Percentiles rank a stretch among this genome's conserved stretches.
These are phyloP conservation scores for Tulasnella sp. DNA, from an alignment of 768 basidiomycete species.

Conservation along the genomic window DNA sequence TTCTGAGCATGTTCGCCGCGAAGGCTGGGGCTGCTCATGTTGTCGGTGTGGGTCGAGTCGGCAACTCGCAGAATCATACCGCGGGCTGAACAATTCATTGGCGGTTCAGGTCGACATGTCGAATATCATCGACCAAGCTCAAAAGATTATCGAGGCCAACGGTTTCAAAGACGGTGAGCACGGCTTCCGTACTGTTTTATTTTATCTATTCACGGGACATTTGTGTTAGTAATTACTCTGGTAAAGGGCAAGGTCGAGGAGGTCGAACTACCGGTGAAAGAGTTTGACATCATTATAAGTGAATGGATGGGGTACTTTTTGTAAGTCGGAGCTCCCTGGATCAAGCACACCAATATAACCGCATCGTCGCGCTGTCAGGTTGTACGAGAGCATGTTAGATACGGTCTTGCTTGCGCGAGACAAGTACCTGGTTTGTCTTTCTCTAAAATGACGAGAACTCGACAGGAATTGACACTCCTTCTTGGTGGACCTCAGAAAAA, in stretches of 20 bases:
- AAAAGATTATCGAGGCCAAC: slow-evolving; percentile 93
- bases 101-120: slow-evolving; percentile 90
- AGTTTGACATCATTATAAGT: slow-evolving; percentile 98
- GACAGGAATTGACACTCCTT: background rate
- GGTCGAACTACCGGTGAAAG: slow-evolving; percentile 70
- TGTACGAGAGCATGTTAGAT: slow-evolving; percentile 99
- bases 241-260: slow-evolving; percentile 99
- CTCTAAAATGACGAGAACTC: background rate
- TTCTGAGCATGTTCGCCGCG: slow-evolving; percentile 95
- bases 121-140: slow-evolving; percentile 98
- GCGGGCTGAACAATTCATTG: background rate
- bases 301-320: slow-evolving; percentile 99
- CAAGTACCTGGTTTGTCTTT: slow-evolving; percentile 66
- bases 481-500: slow-evolving; percentile 36
- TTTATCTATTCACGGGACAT: background rate
- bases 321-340: slow-evolving; percentile 8
- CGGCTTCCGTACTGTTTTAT: background rate
- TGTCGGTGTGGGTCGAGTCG: slow-evolving; percentile 62
- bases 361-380: slow-evolving; percentile 24
- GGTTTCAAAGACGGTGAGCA: slow-evolving; percentile 88
- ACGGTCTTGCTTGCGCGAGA: slow-evolving; percentile 94
- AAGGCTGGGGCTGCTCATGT: slow-evolving; percentile 92
- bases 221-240: slow-evolving; percentile 72
- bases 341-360: background rate
- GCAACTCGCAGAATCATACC: background rate